Conservation (phyloP, 371 early-diverging fungal species). For the Gilbertella persicaria region DNA sequence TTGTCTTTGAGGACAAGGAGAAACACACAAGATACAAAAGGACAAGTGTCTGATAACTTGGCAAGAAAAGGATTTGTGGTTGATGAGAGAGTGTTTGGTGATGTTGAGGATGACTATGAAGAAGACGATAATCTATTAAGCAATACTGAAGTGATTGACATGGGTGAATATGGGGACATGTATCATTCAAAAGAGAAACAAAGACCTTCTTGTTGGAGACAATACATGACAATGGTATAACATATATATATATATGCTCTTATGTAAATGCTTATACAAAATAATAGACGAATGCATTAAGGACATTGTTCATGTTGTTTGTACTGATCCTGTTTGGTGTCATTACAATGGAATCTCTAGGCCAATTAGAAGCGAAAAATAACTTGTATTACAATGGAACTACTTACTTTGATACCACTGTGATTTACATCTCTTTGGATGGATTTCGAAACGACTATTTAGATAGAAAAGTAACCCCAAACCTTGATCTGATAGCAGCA, state of each 20-base stretch:
- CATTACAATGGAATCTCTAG: neutral
- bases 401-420: conserved; percentile 64
- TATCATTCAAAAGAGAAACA: neutral
- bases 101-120: neutral
- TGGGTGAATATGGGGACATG: conserved; percentile 2
- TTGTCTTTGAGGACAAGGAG: conserved; percentile 14
- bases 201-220: neutral
- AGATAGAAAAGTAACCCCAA: conserved; percentile 70
- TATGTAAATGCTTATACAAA: neutral
- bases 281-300: neutral
- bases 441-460: conserved; percentile 87
- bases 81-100: conserved; percentile 13
- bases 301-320: neutral
- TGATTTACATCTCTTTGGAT: conserved; percentile 85
- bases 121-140: neutral
- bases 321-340: neutral
- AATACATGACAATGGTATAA: neutral
- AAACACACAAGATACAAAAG: conserved; percentile 7
- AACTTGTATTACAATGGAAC: conserved; percentile 62
- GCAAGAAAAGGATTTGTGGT: conserved; percentile 1
- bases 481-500: conserved; percentile 43
- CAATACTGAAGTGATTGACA: conserved; percentile 13
- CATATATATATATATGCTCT: neutral
- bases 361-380: neutral
- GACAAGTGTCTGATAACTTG: neutral